Percentiles rank a stretch among this genome's conserved stretches.
Conservation (phyloP, 2,329 filamentous ascomycete genomes). For the Aureobasidium leucospermi region DNA sequence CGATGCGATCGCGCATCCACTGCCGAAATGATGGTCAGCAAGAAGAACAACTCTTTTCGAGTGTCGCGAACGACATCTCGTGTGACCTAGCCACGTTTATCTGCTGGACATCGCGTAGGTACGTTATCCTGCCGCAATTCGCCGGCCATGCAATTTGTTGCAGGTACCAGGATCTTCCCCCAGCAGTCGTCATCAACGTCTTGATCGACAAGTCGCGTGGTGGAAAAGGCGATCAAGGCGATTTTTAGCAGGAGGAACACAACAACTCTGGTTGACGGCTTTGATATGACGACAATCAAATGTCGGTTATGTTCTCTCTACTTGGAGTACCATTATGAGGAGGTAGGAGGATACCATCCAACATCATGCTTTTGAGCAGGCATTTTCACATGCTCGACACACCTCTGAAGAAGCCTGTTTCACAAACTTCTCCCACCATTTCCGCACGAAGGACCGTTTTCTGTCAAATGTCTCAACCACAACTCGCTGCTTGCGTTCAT, state of each 20-base stretch:
- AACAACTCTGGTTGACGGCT: background rate
- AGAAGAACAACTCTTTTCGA: background rate
- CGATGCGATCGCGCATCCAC: background rate
- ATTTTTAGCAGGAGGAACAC: background rate
- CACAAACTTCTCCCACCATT: background rate
- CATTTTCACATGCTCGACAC: background rate
- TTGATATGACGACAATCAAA: slow-evolving; percentile 5
- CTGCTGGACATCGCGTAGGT: background rate
- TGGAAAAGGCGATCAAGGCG: slow-evolving; percentile 11
- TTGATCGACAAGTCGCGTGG: slow-evolving; percentile 12
- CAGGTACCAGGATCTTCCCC: slow-evolving; percentile 5
- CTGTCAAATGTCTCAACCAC: slow-evolving; percentile 1
- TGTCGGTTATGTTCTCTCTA: background rate
- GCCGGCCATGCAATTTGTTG: slow-evolving; percentile 10
- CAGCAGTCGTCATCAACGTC: slow-evolving; percentile 12
- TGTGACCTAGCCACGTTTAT: background rate
- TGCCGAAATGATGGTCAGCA: background rate
- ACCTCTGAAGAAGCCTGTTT: background rate
- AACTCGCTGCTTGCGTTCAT: background rate
- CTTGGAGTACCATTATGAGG: background rate
- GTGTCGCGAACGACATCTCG: background rate
- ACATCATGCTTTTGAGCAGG: background rate
- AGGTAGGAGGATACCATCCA: background rate
- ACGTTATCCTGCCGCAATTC: background rate
- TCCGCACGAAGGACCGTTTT: background rate